Evolutionary conservation across 176 grass and related monocot species (phyloP), one percentile per base, ranked within the genome.

Genomic region (Phoenix dactylifera): DNA sequence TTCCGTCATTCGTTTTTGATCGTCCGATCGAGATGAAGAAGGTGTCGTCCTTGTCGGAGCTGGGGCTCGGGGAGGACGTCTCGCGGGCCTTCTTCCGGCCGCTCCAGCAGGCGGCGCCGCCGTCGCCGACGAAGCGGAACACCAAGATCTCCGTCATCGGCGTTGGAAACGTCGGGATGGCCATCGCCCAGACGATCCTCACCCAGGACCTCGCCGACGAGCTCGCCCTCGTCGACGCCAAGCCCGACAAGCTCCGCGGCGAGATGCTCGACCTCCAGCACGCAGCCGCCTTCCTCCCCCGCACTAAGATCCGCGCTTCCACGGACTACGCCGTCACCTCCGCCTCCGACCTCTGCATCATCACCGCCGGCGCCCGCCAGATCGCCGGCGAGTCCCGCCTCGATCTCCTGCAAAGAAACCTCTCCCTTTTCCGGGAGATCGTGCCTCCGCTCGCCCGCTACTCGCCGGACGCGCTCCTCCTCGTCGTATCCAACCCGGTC

Each of bases 211-310:
- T 97, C 0, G 87, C 83, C 19, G 92, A 88, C 71, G 92, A 97
- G 83, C 87, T 97, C 67, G 87, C 92, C 15, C 87, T 97, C 16
- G 87, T 97, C 15, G 92, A 91, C 74, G 78, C 78, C 14, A 24
- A 79, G 26, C 68, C 92, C 1, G 80, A 88, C 66, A 86, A 90
- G 65, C 76, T 90, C 56, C 92, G 83, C 16, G 92, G 92, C 1
- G 92, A 97, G 86, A 90, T 85, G 92, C 83, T 97, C 2, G 92
- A 97, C 64, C 92, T 97, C 39, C 92, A 97, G 79, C 92, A 97
- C 69, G 83, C 86, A 16, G 91, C 91, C n/a, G 91, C 91, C 20
- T 95, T 95, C 80, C 74, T 95, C 3, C 91, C 91, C 0, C 86
- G 83, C 26, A 79, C 80, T 20, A 80, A 80, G 52, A 80, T 95